phyloP scores from a whole-genome alignment of 2,329 filamentous ascomycete genomes.

The Helminthosporium solani region DNA sequence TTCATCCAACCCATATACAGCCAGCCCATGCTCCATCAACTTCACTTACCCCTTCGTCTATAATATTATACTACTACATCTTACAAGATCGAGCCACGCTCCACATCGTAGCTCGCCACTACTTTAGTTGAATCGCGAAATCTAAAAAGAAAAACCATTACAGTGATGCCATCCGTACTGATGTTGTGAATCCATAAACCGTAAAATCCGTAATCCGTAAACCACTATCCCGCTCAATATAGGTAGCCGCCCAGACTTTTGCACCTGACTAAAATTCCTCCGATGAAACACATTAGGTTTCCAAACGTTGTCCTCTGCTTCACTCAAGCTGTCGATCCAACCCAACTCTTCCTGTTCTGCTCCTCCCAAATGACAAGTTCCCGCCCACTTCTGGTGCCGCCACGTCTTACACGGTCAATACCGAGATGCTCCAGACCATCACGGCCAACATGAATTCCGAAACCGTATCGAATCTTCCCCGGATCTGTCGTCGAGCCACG shows the following conservation, averaged over 20 bases:
- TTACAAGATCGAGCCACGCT: neutral
- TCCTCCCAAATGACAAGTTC: slow-evolving; percentile 42
- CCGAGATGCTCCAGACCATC: slow-evolving; percentile 62
- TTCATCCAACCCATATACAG: no score
- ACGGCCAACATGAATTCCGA: slow-evolving; percentile 58
- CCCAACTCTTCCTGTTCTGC: slow-evolving; percentile 34
- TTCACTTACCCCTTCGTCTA: slow-evolving; percentile 1
- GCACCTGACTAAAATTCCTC: no score
- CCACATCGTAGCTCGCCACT: neutral
- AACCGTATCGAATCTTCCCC: slow-evolving; percentile 51
- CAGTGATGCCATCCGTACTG: slow-evolving; percentile 7
- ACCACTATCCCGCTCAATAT: neutral
- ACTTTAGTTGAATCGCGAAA: slow-evolving; percentile 8
- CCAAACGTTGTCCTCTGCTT: no score
- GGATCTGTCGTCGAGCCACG: slow-evolving; percentile 36
- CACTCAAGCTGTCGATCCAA: slow-evolving; percentile 10
- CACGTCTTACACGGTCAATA: slow-evolving; percentile 56
- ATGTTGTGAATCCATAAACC: slow-evolving; percentile 5
- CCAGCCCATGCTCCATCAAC: no score
- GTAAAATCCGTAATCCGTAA: slow-evolving; percentile 13
- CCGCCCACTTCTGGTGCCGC: slow-evolving; percentile 32
- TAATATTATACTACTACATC: neutral
- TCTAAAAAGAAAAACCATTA: slow-evolving; percentile 12
- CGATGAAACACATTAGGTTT: no score
- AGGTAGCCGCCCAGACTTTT: slow-evolving; percentile 6